Evolutionary conservation across 768 basidiomycete species (phyloP), one percentile per base, ranked within the genome.

Genomic region (Panellus pusillus): DNA sequence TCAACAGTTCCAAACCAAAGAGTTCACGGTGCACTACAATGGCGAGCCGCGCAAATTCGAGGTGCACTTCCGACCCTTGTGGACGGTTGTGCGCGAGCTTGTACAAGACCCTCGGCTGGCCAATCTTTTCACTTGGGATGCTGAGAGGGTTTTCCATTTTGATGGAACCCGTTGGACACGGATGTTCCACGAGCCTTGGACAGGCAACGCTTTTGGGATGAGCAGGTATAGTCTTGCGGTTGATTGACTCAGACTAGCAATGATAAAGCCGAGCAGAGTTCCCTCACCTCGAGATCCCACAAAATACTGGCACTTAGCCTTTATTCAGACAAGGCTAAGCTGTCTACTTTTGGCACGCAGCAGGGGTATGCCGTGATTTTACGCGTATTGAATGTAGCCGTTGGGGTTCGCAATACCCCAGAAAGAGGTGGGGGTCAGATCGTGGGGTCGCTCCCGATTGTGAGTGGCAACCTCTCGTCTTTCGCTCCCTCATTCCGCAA

Each of bases 171-270:
- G 31, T 1, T 73, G 60, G 35, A 52, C 57, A 9, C 55, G 65
- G 0, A 68, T 73, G 45, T 47, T 66, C 24, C 55, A 71, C 45
- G 71, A 77, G 41, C 73, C 74, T 4, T 74, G 72, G 67, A 73
- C 71, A 9, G 74, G 66, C 1, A 44, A 73, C 29, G 15, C 3
- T 74, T 65, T 20, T 76, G 74, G 74, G 58, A 72, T 5, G 59
- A 69, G 5, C 72, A 76, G 63, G 74, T 74, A 55, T 28, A 60
- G 46, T 4, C 27, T 6, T 20, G 9, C n/a, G 28, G 40, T 6
- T n/a, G 14, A 24, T 24, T 24, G 24, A 24, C 24, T 6, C 24
- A 24, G 3, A 2, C 24, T 2, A 3, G 24, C 6, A 6, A 24
- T 24, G 6, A 24, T 6, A 3, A 24, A 24, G 6, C 24, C 3